Evolutionary conservation across 208 protist species (phyloP), one percentile per base, ranked within the genome.

Genomic region (Trypanosoma avium): DNA sequence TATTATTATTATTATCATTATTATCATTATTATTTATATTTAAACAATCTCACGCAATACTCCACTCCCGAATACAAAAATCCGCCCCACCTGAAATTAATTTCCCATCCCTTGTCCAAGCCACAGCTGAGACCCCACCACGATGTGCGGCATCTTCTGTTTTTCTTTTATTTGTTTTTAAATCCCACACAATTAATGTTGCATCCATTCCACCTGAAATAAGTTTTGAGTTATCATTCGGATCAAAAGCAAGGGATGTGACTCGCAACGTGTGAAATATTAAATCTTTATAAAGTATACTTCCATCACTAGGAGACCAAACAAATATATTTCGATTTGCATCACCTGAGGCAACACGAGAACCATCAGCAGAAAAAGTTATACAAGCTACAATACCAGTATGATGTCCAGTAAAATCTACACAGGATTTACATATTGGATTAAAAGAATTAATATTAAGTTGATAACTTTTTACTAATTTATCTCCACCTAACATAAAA

Each of bases 181-280:
- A 61, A 57, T 81, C 75, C 79, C 75, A 81, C 10, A 72, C 24
- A 47, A 81, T 77, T 45, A 81, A 27, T 9, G 70, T 61, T 33
- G 49, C 68, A 56, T 81, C 74, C 59, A 75, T 62, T 36, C 79
- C 69, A 40, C 75, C 75, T 12, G 75, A 81, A 24, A 77, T 27
- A 0, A 81, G 66, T 22, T 21, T 27, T 26, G 54, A 13, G 15
- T 64, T 70, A 59, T 21, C 73, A 8, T 54, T 5, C 22, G 58
- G 52, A 7, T 66, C 48, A 52, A 81, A 81, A 32, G 56, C 58
- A 9, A 79, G 36, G 19, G 59, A 32, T 15, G 64, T 74, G 17
- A 79, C 73, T 9, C 61, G 63, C 17, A 79, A 67, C 15, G 77
- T 75, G 71, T 82, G 77, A 43, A 75, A 82, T 12, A 70, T 63